A percentile compares a stretch with the other conserved stretches of the same genome.
Evolutionary conservation across 2,329 filamentous ascomycete species (phyloP).

Genomic region (Aspergillus neotritici): DNA sequence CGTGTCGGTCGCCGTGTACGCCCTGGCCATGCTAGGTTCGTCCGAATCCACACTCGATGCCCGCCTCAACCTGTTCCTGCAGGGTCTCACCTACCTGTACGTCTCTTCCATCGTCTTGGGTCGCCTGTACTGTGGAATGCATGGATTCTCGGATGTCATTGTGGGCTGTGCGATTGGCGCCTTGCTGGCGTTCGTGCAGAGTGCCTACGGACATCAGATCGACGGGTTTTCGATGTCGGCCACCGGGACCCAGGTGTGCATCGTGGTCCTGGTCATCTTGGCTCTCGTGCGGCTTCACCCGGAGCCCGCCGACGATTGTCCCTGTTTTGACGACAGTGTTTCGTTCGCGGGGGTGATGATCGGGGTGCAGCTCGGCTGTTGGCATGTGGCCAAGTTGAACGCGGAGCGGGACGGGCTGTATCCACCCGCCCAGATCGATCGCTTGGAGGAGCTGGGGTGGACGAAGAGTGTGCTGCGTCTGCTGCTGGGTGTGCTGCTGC

Average conservation of each 20-base stretch:
- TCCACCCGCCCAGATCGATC: conserved; percentile 59
- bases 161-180: conserved; percentile 74
- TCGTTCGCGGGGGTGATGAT: conserved; percentile 87
- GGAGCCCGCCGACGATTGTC: conserved; percentile 92
- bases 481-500: conserved; percentile 70
- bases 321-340: conserved; percentile 94
- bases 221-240: conserved; percentile 66
- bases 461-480: conserved; percentile 61
- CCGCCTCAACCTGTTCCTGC: conserved; percentile 57
- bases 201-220: conserved; percentile 52
- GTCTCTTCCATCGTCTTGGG: conserved; percentile 84
- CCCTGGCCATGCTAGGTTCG: conserved; percentile 63
- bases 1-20: conserved; percentile 86
- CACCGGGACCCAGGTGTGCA: conserved; percentile 58
- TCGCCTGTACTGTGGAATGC: conserved; percentile 95
- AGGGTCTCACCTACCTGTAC: conserved; percentile 73
- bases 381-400: conserved; percentile 65
- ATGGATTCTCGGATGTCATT: conserved; percentile 88
- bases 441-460: conserved; percentile 62
- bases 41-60: conserved; percentile 58
- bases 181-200: conserved; percentile 53
- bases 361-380: conserved; percentile 73
- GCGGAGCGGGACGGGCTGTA: conserved; percentile 50
- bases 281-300: conserved; percentile 82
- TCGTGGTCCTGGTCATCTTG: conserved; percentile 62